Base-by-base conservation (phyloP, 169 alveolate genomes). In the Plasmodium yoelii region DNA sequence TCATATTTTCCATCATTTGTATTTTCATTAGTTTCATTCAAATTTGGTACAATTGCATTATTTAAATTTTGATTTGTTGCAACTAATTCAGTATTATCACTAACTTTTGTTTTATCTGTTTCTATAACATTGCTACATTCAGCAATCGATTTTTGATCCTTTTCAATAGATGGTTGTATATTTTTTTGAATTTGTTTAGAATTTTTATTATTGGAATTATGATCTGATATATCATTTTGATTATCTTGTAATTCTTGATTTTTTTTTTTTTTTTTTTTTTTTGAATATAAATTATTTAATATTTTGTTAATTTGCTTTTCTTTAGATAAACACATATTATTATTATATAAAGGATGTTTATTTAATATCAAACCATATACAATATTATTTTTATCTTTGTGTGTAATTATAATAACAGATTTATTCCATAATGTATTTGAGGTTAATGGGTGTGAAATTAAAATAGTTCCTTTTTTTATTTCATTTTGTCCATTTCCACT, bases 351-450 rank as follows among this genome's bases (percentile, higher is more conserved):
- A 26, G 90, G 90, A 67, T 82, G 90, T 47, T 82, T 82, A 8
- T 82, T 82, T 65, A 82, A 53, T 5, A 82, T 82, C 26, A 82
- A 44, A 12, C 90, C 90, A 56, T 82, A 82, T 12, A 82, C 90
- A 15, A 82, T 47, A 71, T 82, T 82, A 51, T 71, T 82, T 70
- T 82, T 82, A 19, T 82, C 90, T 24, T 71, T 60, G 8, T 82
- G 82, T 1, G 90, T 82, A 3, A 82, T 82, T 26, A 82, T 51
- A 15, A 82, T 82, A 10, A 82, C 75, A 2, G 90, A 67, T 56
- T 55, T 42, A 24, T 82, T 82, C 90, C 90, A 82, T 46, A 82
- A 12, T 1, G 84, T 51, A 13, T 64, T 82, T 2, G 84, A 67
- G 0, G 90, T 82, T 70, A 82, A 44, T 3, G 90, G 90, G 8